phyloP scores from a whole-genome alignment of 2,329 filamentous ascomycete species.

The Rhynchosporium agropyri region DNA sequence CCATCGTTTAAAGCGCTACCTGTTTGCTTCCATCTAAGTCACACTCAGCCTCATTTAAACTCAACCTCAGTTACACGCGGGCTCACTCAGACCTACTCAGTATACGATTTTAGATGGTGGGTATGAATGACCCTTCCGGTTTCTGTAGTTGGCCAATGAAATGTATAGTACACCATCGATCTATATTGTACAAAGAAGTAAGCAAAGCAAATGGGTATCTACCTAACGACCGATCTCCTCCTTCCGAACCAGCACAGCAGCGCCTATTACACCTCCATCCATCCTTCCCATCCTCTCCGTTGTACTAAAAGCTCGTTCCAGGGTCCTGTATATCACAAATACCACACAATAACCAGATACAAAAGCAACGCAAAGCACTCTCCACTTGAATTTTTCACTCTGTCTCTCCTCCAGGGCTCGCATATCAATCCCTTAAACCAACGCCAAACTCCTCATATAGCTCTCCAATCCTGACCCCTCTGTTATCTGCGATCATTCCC shows the following conservation, averaged over 20 bases:
- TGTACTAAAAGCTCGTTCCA: no score
- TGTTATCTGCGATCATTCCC: constrained; percentile 66
- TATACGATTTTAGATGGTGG: no score
- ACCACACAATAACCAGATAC: neutral
- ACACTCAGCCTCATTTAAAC: no score
- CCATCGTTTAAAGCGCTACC: no score
- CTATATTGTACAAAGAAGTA: neutral
- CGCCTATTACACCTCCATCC: neutral
- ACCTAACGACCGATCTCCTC: constrained; percentile 16
- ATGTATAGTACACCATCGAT: no score
- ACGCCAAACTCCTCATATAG: constrained; percentile 44
- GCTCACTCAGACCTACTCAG: no score
- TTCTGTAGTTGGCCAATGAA: no score
- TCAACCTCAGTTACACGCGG: no score
- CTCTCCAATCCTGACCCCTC: constrained; percentile 51
- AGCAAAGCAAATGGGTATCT: constrained; percentile 35
- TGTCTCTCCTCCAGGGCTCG: neutral
- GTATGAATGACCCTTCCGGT: no score
- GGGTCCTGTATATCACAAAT: neutral
- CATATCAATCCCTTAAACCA: constrained; percentile 37
- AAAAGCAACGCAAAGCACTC: neutral
- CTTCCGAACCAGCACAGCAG: constrained; percentile 14
- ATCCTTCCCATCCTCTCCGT: neutral
- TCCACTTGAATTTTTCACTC: neutral
- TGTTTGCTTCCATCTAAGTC: no score